Evolutionary conservation across 2,329 filamentous ascomycete genomes (phyloP).

Genomic region (Coniosporium tulheliwenetii): DNA sequence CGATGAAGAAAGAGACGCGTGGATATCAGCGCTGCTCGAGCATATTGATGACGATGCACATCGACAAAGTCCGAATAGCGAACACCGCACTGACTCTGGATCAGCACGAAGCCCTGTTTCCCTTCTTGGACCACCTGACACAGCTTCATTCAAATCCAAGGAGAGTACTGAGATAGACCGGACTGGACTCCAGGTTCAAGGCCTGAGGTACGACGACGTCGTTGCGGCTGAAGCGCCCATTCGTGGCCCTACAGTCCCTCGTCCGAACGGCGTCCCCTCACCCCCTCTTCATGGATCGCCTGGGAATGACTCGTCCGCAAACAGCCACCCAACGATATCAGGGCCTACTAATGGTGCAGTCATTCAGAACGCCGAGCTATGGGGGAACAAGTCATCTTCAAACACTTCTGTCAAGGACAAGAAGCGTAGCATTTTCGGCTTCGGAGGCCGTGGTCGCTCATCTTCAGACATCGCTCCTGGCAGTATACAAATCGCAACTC

Average conservation of each 20-base stretch:
- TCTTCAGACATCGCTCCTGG: constrained; percentile 47
- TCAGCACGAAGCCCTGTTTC: background rate
- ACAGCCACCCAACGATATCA: constrained; percentile 46
- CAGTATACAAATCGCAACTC: constrained; percentile 14
- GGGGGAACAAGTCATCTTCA: constrained; percentile 59
- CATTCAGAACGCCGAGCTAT: constrained; percentile 68
- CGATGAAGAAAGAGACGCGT: constrained; percentile 78
- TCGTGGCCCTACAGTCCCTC: constrained; percentile 24
- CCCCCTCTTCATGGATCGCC: constrained; percentile 5
- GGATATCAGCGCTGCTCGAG: constrained; percentile 79
- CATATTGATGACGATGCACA: constrained; percentile 67
- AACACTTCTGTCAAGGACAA: constrained; percentile 58
- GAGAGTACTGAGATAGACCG: background rate
- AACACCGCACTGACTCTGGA: background rate
- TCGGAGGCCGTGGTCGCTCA: constrained; percentile 40
- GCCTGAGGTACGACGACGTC: constrained; percentile 40
- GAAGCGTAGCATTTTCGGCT: constrained; percentile 56
- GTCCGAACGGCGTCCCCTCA: constrained; percentile 14
- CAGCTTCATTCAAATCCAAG: background rate
- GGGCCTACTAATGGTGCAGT: constrained; percentile 69
- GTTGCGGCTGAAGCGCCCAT: constrained; percentile 41
- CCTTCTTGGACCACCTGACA: background rate
- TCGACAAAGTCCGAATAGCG: background rate
- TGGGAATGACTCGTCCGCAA: constrained; percentile 10
- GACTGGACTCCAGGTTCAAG: constrained; percentile 18